Evolutionary conservation across 2,329 filamentous ascomycete species (phyloP).

Genomic region (Aureobasidium leucospermi): DNA sequence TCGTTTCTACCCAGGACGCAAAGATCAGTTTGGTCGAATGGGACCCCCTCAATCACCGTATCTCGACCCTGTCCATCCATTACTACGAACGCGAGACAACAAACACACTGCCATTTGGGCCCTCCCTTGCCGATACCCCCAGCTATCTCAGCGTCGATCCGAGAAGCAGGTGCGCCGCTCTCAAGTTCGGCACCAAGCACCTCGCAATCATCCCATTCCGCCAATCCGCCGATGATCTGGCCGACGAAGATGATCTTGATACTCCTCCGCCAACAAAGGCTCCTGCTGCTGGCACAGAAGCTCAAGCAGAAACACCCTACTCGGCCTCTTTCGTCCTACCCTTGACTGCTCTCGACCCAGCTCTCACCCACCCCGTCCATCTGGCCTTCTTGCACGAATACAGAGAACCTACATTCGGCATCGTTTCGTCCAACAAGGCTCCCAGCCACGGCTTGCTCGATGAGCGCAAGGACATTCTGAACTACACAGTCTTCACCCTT

Average conservation of each 20-base stretch:
- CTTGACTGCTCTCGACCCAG: conserved; percentile 79
- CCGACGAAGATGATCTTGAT: conserved; percentile 72
- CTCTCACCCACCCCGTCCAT: conserved; percentile 80
- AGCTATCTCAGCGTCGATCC: conserved; percentile 85
- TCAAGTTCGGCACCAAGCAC: conserved; percentile 84
- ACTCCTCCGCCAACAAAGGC: conserved; percentile 21
- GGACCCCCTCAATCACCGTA: conserved; percentile 71
- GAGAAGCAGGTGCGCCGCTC: conserved; percentile 82
- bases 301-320: conserved; percentile 58
- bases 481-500: conserved; percentile 90
- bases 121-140: conserved; percentile 64
- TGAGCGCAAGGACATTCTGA: conserved; percentile 75
- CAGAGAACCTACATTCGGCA: conserved; percentile 92
- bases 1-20: conserved; percentile 81
- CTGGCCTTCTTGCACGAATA: conserved; percentile 94
- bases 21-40: conserved; percentile 91
- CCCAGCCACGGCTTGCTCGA: conserved; percentile 65
- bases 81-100: conserved; percentile 96
- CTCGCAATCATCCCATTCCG: conserved; percentile 91
- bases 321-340: conserved; percentile 87
- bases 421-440: conserved; percentile 69
- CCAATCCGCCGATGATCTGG: conserved; percentile 76
- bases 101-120: conserved; percentile 72
- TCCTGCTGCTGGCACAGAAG: conserved; percentile 21
- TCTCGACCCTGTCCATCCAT: conserved; percentile 89